Evolutionary conservation across 352 stramenopile species (phyloP).

Genomic region (Aphanomyces invadans): DNA sequence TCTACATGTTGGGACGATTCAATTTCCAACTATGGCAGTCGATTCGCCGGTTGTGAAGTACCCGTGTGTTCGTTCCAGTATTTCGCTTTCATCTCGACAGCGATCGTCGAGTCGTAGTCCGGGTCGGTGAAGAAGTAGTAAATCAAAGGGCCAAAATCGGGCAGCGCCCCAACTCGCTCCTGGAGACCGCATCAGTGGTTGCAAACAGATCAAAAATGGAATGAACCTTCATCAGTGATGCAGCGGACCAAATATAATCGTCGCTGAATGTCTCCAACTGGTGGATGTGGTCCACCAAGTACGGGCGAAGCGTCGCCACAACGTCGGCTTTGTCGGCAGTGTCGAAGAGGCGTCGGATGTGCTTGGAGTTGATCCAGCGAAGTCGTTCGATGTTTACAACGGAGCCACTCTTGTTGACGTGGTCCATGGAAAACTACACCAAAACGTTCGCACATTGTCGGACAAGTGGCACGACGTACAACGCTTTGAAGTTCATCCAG

Average conservation of each 20-base stretch:
- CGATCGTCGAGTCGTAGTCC: constrained; percentile 43
- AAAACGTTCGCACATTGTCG: not conserved
- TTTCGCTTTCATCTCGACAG: constrained; percentile 56
- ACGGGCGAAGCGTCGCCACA: constrained; percentile 55
- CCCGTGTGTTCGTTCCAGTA: constrained; percentile 61
- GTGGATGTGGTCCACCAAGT: constrained; percentile 39
- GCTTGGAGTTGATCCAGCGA: constrained; percentile 84
- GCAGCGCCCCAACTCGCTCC: constrained; percentile 69
- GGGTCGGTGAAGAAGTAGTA: constrained; percentile 60
- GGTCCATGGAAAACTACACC: constrained; percentile 71
- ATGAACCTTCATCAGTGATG: constrained; percentile 84
- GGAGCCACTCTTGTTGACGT: constrained; percentile 83
- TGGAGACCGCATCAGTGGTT: constrained; percentile 26
- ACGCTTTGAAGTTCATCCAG: constrained; percentile 84
- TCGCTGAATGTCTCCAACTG: constrained; percentile 34
- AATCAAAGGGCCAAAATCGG: constrained; percentile 72
- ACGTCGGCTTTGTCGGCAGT: constrained; percentile 41
- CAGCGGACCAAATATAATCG: constrained; percentile 63
- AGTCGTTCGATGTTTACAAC: constrained; percentile 82
- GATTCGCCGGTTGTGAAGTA: too few species aligned
- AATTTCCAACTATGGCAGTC: not conserved
- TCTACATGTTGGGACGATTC: constrained; percentile 24
- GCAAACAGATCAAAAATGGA: too few species aligned
- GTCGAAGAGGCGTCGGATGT: constrained; percentile 71
- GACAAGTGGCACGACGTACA: constrained; percentile 27